A percentile compares a stretch with the other conserved stretches of the same genome.
Conservation (phyloP, 345 rosid genomes). For the Populus deltoides region DNA sequence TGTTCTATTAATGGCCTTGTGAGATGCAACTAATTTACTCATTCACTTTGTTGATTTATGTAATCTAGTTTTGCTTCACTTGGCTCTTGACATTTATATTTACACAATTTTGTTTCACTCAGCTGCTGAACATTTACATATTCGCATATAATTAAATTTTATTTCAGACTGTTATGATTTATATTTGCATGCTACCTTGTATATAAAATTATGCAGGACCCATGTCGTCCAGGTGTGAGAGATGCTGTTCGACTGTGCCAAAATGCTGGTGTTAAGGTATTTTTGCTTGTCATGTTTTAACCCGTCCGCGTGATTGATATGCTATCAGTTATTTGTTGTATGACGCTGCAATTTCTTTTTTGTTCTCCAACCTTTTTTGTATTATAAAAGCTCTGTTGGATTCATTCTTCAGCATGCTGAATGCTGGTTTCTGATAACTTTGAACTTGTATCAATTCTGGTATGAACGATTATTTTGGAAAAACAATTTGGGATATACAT, state of each 20-base stretch:
- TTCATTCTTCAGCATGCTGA: background rate
- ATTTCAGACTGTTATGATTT: background rate
- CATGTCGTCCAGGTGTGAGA: constrained; percentile 32
- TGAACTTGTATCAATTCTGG: background rate
- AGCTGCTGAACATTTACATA: background rate
- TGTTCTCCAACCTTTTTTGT: background rate
- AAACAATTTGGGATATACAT: background rate
- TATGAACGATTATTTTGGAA: background rate
- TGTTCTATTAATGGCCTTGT: background rate
- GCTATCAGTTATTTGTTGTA: background rate
- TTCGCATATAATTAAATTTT: background rate
- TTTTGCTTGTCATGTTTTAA: background rate
- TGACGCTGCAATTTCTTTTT: background rate
- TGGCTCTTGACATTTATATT: background rate
- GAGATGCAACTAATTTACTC: background rate
- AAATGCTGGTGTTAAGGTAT: constrained; percentile 37
- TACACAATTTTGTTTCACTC: background rate
- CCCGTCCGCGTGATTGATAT: background rate
- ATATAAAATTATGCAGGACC: constrained; percentile 23
- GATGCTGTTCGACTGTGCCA: constrained; percentile 31
- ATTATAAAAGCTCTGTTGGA: background rate
- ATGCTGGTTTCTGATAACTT: background rate
- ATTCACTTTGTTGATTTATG: background rate
- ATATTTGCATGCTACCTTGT: background rate
- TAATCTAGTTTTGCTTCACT: background rate